Evolutionary conservation across 2,329 filamentous ascomycete species (phyloP).

Genomic region (Ceratocystis albifundus): DNA sequence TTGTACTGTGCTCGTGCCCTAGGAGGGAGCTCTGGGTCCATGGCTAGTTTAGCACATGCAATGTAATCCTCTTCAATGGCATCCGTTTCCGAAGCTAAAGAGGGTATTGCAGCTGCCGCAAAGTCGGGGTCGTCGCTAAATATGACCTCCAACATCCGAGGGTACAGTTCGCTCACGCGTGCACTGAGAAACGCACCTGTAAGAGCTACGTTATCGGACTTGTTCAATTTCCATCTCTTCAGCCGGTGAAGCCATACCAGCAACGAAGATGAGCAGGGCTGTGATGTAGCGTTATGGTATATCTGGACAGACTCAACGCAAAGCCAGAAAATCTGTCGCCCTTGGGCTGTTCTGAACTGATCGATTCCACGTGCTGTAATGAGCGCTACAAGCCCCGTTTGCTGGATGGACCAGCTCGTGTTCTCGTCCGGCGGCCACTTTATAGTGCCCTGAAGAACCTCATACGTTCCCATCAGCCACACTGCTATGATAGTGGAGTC

Average conservation of each 20-base stretch:
- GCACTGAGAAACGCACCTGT: constrained; percentile 14
- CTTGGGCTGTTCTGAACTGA: constrained; percentile 18
- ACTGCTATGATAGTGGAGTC: constrained; percentile 21
- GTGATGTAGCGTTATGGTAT: constrained; percentile 17
- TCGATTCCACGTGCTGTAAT: constrained; percentile 17
- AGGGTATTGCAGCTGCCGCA: constrained; percentile 10
- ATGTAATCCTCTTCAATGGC: constrained; percentile 14
- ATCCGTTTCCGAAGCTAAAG: constrained; percentile 1
- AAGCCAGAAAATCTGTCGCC: constrained; percentile 21
- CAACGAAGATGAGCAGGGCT: constrained; percentile 15
- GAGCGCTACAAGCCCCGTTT: constrained; percentile 17
- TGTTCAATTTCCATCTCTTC: constrained; percentile 11
- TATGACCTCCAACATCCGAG: constrained; percentile 14
- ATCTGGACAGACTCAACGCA: constrained; percentile 22
- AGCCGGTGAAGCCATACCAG: constrained; percentile 19
- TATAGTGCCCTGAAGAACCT: constrained; percentile 19
- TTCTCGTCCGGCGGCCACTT: constrained; percentile 16
- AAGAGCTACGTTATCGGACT: constrained; percentile 12
- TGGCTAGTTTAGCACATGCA: background rate
- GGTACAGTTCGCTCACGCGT: constrained; percentile 17
- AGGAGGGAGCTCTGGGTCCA: background rate
- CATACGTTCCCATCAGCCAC: constrained; percentile 22
- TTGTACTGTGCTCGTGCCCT: constrained; percentile 13
- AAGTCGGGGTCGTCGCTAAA: constrained; percentile 11
- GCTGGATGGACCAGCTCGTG: constrained; percentile 19